A percentile compares a stretch with the other conserved stretches of the same genome.
Conservation (phyloP, 2,329 filamentous ascomycete genomes). For the Apiospora hydei region DNA sequence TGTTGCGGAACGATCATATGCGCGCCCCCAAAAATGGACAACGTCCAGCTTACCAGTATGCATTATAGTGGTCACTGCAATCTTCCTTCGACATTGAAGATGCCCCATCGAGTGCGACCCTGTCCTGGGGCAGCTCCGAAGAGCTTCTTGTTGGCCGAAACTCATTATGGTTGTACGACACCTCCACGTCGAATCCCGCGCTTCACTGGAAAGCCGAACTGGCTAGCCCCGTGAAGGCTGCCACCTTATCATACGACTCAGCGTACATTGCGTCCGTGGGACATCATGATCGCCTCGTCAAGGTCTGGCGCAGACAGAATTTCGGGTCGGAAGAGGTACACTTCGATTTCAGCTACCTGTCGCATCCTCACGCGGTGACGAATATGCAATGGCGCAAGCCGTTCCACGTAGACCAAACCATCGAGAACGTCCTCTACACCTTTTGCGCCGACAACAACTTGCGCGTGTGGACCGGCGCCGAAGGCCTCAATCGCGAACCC, state of each 20-base stretch:
- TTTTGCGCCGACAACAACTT: conserved; percentile 82
- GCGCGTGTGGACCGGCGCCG: conserved; percentile 82
- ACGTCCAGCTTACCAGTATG: conserved; percentile 20
- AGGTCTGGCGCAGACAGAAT: conserved; percentile 88
- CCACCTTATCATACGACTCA: conserved; percentile 85
- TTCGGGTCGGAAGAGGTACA: conserved; percentile 84
- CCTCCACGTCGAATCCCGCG: conserved; percentile 54
- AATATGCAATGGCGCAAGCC: conserved; percentile 86
- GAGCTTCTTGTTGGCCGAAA: conserved; percentile 83
- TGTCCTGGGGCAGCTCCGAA: conserved; percentile 89
- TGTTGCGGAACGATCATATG: conserved; percentile 8
- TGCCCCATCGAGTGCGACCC: conserved; percentile 52
- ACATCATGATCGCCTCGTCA: conserved; percentile 80
- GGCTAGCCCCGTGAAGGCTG: conserved; percentile 76
- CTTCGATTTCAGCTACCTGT: conserved; percentile 90
- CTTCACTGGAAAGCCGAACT: conserved; percentile 78
- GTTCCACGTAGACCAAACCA: conserved; percentile 76
- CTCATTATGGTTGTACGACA: conserved; percentile 72
- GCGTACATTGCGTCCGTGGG: conserved; percentile 85
- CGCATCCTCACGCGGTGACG: conserved; percentile 84
- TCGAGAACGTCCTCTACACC: conserved; percentile 90
- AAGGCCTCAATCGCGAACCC: conserved; percentile 73
- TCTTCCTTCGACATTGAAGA: conserved; percentile 62
- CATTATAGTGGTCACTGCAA: conserved; percentile 68
- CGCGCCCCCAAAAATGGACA: background rate